Evolutionary conservation across 345 rosid species (phyloP).

Genomic region (Lepidium sativum): DNA sequence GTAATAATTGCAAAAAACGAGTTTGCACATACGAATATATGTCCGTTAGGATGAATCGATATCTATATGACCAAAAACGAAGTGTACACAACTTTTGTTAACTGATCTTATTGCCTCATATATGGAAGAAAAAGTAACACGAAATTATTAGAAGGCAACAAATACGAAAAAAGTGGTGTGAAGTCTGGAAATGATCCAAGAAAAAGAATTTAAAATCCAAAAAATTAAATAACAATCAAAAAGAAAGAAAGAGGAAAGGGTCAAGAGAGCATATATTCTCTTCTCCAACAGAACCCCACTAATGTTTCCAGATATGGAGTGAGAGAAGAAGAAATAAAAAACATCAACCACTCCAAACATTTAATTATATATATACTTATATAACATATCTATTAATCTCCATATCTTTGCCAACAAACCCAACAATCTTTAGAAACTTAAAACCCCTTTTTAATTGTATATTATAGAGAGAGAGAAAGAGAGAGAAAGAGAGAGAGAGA

Average conservation of each 20-base stretch:
- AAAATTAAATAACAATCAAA: constrained; percentile 29
- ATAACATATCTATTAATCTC: constrained; percentile 12
- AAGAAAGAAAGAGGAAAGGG: constrained; percentile 39
- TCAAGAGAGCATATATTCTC: constrained; percentile 79
- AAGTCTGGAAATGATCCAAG: constrained; percentile 20
- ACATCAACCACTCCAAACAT: constrained; percentile 33
- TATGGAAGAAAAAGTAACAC: constrained; percentile 37
- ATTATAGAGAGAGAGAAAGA: not conserved
- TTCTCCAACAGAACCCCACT: constrained; percentile 58
- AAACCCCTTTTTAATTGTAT: constrained; percentile 3
- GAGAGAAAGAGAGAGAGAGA: not conserved
- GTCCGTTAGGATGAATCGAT: constrained; percentile 16
- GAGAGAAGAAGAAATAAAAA: constrained; percentile 36
- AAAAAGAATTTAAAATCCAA: too few relatives aligned
- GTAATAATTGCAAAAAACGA: constrained; percentile 6
- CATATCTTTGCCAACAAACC: constrained; percentile 25
- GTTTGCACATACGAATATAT: not conserved
- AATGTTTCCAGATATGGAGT: constrained; percentile 74
- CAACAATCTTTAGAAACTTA: constrained; percentile 21
- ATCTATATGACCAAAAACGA: constrained; percentile 18
- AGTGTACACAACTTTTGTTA: constrained; percentile 6
- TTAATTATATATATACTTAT: too few relatives aligned
- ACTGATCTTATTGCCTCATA: constrained; percentile 49
- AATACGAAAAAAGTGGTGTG: constrained; percentile 13
- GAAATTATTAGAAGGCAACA: constrained; percentile 15